Percentiles rank a stretch among this genome's conserved stretches.
Conservation (phyloP, 352 stramenopile species). For the Phytophthora hybrid region DNA sequence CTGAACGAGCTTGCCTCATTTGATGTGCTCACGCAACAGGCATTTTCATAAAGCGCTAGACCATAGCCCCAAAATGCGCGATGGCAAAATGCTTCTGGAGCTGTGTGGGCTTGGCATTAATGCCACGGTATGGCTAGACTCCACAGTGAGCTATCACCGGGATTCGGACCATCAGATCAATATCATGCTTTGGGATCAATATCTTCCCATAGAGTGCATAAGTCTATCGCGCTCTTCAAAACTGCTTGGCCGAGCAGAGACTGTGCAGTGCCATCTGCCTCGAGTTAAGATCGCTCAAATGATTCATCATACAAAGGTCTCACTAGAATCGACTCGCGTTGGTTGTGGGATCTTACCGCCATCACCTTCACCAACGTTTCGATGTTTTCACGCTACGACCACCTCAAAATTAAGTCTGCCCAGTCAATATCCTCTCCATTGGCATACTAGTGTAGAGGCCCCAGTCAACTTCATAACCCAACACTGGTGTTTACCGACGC, state of each 20-base stretch:
- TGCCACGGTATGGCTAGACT: not conserved
- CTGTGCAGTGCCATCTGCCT: not conserved
- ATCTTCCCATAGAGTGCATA: not conserved
- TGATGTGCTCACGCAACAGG: slow-evolving; percentile 10
- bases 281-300: not conserved
- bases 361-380: not conserved
- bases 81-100: not conserved
- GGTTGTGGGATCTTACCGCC: not conserved
- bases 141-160: slow-evolving; percentile 1
- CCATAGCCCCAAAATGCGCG: not conserved
- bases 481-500: slow-evolving; percentile 7
- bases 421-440: not conserved
- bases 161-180: not conserved
- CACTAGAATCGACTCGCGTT: not conserved
- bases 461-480: slow-evolving; percentile 4
- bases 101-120: slow-evolving; percentile 3
- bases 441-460: not conserved
- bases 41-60: no score
- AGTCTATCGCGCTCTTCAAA: not conserved
- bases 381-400: not conserved
- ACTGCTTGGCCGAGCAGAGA: not conserved
- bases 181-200: not conserved
- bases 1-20: no score
- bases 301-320: not conserved
- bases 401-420: not conserved